Conservation (phyloP, 2,329 filamentous ascomycete species). For the Alternaria conjuncta region DNA sequence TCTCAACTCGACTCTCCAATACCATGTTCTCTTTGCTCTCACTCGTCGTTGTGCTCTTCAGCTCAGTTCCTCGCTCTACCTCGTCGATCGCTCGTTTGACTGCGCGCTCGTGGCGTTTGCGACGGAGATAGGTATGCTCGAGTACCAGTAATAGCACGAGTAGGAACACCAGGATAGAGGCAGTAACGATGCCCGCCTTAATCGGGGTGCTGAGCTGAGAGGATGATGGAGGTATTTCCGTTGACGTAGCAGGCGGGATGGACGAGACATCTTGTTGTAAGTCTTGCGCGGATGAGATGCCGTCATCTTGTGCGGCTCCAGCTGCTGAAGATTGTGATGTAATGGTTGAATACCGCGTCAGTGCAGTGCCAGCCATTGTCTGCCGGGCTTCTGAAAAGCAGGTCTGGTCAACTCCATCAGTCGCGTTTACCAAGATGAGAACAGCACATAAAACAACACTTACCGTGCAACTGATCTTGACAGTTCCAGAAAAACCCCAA, state of each 20-base stretch:
- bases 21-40: constrained; percentile 33
- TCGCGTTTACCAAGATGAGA: neutral
- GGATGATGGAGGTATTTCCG: neutral
- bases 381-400: neutral
- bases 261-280: neutral
- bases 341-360: neutral
- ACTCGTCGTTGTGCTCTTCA: neutral
- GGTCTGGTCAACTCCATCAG: neutral
- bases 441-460: constrained; percentile 12
- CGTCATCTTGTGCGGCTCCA: neutral
- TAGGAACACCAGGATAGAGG: constrained; percentile 10
- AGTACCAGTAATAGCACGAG: constrained; percentile 13
- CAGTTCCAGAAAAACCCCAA: constrained; percentile 4
- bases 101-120: constrained; percentile 21
- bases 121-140: constrained; percentile 24
- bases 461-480: neutral
- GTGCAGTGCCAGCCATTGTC: neutral
- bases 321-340: neutral
- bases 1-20: constrained; percentile 32
- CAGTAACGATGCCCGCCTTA: constrained; percentile 13
- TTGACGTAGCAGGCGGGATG: neutral
- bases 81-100: constrained; percentile 27
- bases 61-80: constrained; percentile 20
- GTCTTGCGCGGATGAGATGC: neutral
- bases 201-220: constrained; percentile 8